These are phyloP conservation scores for Nakazawaea sp. DNA, from an alignment of 805 yeast genomes.

Conservation along the genomic window DNA sequence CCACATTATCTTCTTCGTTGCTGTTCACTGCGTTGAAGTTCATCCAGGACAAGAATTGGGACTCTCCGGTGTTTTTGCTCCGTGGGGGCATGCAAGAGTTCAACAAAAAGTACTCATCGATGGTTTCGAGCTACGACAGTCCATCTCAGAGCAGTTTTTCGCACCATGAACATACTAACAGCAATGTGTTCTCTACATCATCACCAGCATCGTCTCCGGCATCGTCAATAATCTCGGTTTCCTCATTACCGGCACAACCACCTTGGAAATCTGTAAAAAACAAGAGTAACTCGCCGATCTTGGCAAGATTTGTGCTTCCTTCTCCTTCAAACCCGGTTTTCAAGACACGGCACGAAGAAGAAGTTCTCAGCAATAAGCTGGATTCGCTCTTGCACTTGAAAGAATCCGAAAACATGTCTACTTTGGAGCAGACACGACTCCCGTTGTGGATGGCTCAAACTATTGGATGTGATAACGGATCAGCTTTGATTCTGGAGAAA, in stretches of 20 bases:
- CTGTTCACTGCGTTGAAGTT: conserved; percentile 44
- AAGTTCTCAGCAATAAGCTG: conserved; percentile 23
- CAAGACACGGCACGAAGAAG: conserved; percentile 49
- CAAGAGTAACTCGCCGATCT: conserved; percentile 25
- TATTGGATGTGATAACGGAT: conserved; percentile 28
- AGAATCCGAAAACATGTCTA: conserved; percentile 15
- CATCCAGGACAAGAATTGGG: conserved; percentile 27
- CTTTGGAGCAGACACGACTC: conserved; percentile 20
- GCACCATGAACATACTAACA: conserved; percentile 11
- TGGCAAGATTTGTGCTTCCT: conserved; percentile 52
- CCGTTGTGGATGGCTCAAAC: conserved; percentile 50
- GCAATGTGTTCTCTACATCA: background rate
- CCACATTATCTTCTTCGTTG: conserved; percentile 29
- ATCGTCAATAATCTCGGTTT: conserved; percentile 16
- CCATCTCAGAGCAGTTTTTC: background rate
- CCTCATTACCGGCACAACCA: conserved; percentile 11
- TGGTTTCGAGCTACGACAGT: background rate
- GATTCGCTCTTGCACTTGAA: conserved; percentile 20
- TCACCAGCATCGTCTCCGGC: conserved; percentile 5
- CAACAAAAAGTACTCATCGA: conserved; percentile 5
- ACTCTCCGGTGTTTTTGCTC: conserved; percentile 34
- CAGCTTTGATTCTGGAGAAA: conserved; percentile 36
- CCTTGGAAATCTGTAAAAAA: conserved; percentile 8
- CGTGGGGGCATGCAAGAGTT: conserved; percentile 35
- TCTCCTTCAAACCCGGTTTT: conserved; percentile 34